Conservation (phyloP, 371 early-diverging fungal genomes). For the Thermomucor indicae-seudaticae region DNA sequence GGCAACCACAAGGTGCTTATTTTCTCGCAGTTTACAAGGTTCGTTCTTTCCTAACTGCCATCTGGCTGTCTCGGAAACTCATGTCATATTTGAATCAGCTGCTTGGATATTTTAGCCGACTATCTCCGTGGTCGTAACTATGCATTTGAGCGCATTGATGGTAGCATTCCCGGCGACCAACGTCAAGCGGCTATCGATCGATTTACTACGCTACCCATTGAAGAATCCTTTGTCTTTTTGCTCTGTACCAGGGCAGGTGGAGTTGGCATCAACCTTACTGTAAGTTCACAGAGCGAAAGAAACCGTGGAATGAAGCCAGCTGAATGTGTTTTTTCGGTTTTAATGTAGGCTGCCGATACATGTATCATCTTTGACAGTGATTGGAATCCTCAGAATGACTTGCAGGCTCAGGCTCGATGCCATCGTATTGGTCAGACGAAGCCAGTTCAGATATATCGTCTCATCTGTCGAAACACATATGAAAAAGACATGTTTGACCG, state of each 20-base stretch:
- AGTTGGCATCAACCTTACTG: slow-evolving; percentile 90
- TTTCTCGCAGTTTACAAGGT: slow-evolving; percentile 91
- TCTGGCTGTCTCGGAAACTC: not conserved
- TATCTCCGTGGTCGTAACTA: slow-evolving; percentile 77
- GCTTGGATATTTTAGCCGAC: slow-evolving; percentile 88
- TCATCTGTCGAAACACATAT: slow-evolving; percentile 90
- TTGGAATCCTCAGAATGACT: slow-evolving; percentile 97
- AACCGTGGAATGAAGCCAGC: not conserved
- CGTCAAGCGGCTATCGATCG: slow-evolving; percentile 96
- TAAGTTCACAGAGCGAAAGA: slow-evolving; percentile 4
- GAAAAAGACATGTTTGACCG: slow-evolving; percentile 97
- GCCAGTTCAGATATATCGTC: slow-evolving; percentile 83
- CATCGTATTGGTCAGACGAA: slow-evolving; percentile 97
- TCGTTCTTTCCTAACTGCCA: not conserved
- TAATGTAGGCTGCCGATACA: slow-evolving; percentile 81
- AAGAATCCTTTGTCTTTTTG: slow-evolving; percentile 82
- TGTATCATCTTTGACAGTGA: slow-evolving; percentile 96
- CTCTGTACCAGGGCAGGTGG: slow-evolving; percentile 91
- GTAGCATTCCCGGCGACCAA: slow-evolving; percentile 79
- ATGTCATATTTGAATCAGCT: slow-evolving; percentile 14
- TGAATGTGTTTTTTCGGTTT: not conserved
- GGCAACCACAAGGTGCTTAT: slow-evolving; percentile 92
- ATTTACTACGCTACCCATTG: slow-evolving; percentile 71
- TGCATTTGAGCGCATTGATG: slow-evolving; percentile 90
- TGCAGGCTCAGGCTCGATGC: slow-evolving; percentile 93